A percentile compares a stretch with the other conserved stretches of the same genome.
These are phyloP conservation scores for Colletotrichum sp. DNA, from an alignment of 2,329 filamentous ascomycete genomes.

Conservation along the genomic window DNA sequence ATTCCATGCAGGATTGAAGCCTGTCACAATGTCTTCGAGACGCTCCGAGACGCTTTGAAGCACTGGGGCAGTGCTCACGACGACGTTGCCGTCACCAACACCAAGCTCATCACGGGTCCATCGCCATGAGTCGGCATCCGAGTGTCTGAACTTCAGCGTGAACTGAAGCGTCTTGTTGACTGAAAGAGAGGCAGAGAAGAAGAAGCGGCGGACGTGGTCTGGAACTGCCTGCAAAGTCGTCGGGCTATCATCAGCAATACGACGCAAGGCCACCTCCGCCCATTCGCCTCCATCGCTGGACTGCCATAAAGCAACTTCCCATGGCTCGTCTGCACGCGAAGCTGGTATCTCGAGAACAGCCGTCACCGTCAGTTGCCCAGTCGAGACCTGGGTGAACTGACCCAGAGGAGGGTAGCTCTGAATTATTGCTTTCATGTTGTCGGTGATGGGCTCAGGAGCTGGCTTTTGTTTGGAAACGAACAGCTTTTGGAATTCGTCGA, in stretches of 20 bases:
- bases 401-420: conserved; percentile 74
- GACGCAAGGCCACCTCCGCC: conserved; percentile 54
- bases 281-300: conserved; percentile 59
- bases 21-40: conserved; percentile 61
- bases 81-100: conserved; percentile 65
- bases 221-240: conserved; percentile 52
- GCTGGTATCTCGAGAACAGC: conserved; percentile 72
- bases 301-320: conserved; percentile 81
- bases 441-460: conserved; percentile 27
- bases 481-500: conserved; percentile 39
- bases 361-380: conserved; percentile 61
- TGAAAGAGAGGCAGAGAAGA: conserved; percentile 36
- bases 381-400: conserved; percentile 69
- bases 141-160: conserved; percentile 72
- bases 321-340: conserved; percentile 59
- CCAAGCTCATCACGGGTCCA: conserved; percentile 73
- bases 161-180: conserved; percentile 61
- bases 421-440: conserved; percentile 42
- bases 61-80: conserved; percentile 47
- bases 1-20: conserved; percentile 60
- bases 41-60: conserved; percentile 36
- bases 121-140: conserved; percentile 62
- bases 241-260: conserved; percentile 38
- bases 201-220: conserved; percentile 6
- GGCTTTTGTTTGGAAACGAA: conserved; percentile 43